A percentile compares a stretch with the other conserved stretches of the same genome.
Conservation (phyloP, 306 rosid genomes). For the Acacia acuminata region DNA sequence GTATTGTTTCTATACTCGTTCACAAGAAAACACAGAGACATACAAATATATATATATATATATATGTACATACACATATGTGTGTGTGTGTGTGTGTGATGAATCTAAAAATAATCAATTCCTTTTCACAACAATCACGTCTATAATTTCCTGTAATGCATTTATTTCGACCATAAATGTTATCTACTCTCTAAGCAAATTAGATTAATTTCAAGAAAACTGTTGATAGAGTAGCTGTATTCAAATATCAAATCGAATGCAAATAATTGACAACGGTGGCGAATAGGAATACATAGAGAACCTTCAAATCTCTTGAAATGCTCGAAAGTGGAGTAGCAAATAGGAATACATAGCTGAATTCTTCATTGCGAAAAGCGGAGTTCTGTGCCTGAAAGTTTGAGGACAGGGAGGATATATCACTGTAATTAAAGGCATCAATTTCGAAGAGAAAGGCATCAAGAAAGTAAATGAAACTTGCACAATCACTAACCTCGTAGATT, state of each 20-base stretch:
- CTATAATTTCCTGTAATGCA: not conserved
- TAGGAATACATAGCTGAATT: no score
- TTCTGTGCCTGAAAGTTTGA: slow-evolving; percentile 57
- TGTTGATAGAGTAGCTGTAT: not conserved
- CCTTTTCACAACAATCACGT: slow-evolving; percentile 1
- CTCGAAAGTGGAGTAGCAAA: no score
- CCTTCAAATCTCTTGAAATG: no score
- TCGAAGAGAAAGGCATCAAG: not conserved
- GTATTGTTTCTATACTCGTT: no score
- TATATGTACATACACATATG: no score
- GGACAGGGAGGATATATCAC: slow-evolving; percentile 32
- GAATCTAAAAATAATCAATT: slow-evolving; percentile 1
- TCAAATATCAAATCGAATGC: no score
- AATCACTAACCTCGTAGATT: no score
- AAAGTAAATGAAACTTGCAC: not conserved
- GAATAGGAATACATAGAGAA: slow-evolving; percentile 18
- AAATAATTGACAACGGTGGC: slow-evolving; percentile 10
- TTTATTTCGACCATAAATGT: not conserved
- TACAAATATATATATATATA: no score
- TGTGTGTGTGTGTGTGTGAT: no score
- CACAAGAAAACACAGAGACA: no score
- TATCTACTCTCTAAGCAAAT: not conserved
- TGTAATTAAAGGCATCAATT: slow-evolving; percentile 24
- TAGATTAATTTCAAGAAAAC: not conserved
- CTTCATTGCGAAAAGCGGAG: no score